These are phyloP conservation scores for Euryodendron excelsum DNA, from an alignment of 148 eudicot genomes.

Conservation along the genomic window DNA sequence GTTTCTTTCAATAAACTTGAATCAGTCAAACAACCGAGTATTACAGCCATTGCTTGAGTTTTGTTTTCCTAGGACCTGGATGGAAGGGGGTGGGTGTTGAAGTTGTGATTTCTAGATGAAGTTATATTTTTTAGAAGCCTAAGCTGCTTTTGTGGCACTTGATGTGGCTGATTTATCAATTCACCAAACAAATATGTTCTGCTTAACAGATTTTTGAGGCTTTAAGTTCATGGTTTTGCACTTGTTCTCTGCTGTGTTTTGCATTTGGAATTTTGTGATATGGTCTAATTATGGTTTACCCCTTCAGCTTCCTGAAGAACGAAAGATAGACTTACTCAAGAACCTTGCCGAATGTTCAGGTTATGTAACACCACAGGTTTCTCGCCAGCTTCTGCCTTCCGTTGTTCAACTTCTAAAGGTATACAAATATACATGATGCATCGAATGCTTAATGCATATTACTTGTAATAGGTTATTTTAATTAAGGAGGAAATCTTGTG, in stretches of 20 bases:
- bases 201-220: not conserved
- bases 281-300: not conserved
- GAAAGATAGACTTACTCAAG: conserved; percentile 78
- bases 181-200: not conserved
- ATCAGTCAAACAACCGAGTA: too few relatives aligned
- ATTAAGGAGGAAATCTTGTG: not conserved
- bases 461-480: too few relatives aligned
- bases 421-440: conserved; percentile 1
- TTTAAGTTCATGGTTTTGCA: not conserved
- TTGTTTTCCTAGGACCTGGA: too few relatives aligned
- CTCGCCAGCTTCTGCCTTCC: conserved; percentile 85
- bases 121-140: not conserved
- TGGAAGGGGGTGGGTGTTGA: too few relatives aligned
- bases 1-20: too few relatives aligned
- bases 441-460: too few relatives aligned
- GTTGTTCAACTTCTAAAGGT: conserved; percentile 89
- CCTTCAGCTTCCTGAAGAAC: conserved; percentile 81
- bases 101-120: too few relatives aligned
- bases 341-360: conserved; percentile 86
- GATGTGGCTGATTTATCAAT: not conserved
- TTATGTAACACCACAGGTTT: conserved; percentile 68
- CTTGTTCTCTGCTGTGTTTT: not conserved
- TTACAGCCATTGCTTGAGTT: too few relatives aligned
- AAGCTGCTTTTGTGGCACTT: not conserved
- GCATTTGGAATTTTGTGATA: too few relatives aligned